Conservation (phyloP, 2,329 filamentous ascomycete genomes). For the Verticillium dahliae region DNA sequence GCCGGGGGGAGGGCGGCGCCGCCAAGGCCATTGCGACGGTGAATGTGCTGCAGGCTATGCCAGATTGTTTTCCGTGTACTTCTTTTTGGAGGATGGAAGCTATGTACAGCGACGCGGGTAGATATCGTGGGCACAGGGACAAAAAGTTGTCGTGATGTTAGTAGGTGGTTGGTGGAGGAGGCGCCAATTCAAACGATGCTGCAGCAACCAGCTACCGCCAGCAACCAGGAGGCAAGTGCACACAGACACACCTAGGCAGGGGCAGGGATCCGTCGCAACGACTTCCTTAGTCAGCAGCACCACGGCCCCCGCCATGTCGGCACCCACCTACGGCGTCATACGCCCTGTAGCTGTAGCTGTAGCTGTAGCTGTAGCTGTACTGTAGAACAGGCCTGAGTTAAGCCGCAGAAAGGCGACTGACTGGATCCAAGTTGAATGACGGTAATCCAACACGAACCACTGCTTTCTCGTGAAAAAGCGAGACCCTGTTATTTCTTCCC, state of each 20-base stretch:
- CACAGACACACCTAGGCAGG: background rate
- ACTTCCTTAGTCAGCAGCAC: background rate
- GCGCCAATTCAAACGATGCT: background rate
- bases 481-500: too few relatives aligned
- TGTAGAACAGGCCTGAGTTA: too few relatives aligned
- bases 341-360: too few relatives aligned
- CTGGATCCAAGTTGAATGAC: too few relatives aligned
- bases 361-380: too few relatives aligned
- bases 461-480: too few relatives aligned
- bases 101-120: background rate
- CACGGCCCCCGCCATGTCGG: background rate
- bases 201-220: background rate
- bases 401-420: too few relatives aligned
- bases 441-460: too few relatives aligned
- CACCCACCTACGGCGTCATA: background rate
- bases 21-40: constrained; percentile 44
- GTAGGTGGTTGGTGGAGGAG: background rate
- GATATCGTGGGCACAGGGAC: background rate
- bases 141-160: background rate
- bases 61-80: background rate
- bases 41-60: background rate
- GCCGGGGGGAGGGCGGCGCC: constrained; percentile 75
- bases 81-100: background rate
- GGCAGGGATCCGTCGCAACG: background rate
- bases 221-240: background rate